These are phyloP conservation scores for Colletotrichum plurivorum DNA, from an alignment of 2,329 filamentous ascomycete species.

Conservation along the genomic window DNA sequence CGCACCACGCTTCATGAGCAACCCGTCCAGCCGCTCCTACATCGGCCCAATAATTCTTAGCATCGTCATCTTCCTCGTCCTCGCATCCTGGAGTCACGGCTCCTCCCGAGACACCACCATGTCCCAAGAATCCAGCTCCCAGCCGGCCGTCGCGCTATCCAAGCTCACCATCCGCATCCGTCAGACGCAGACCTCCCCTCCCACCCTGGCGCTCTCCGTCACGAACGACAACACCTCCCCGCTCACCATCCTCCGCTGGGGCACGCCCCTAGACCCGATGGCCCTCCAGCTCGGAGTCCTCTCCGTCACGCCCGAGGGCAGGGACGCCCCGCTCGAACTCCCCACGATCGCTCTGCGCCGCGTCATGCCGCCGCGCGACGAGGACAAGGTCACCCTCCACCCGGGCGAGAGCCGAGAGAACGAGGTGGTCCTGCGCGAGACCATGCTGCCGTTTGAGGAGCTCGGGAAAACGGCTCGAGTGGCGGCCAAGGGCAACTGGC, in stretches of 20 bases:
- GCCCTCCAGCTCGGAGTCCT: conserved; percentile 59
- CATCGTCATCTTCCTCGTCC: conserved; percentile 18
- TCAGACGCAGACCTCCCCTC: conserved; percentile 53
- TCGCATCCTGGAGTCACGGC: conserved; percentile 22
- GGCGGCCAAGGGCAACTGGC: conserved; percentile 56
- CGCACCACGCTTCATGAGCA: conserved; percentile 18
- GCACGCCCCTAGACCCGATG: conserved; percentile 60
- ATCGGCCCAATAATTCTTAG: conserved; percentile 24
- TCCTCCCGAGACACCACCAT: conserved; percentile 29
- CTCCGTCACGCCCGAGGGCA: conserved; percentile 53
- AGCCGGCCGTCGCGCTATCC: conserved; percentile 33
- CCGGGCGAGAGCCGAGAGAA: conserved; percentile 53
- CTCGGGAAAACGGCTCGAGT: conserved; percentile 51
- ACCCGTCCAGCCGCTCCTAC: background rate
- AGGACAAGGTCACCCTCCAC: conserved; percentile 55
- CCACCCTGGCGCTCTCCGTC: conserved; percentile 53
- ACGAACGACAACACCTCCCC: conserved; percentile 55
- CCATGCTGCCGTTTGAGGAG: conserved; percentile 51
- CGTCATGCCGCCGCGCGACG: conserved; percentile 56
- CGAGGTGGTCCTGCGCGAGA: conserved; percentile 54
- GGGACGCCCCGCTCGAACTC: conserved; percentile 52
- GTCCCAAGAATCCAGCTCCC: conserved; percentile 11
- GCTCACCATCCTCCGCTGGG: conserved; percentile 59
- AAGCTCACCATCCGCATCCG: conserved; percentile 51
- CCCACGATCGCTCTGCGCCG: conserved; percentile 55